Base-by-base conservation (phyloP, 495 filamentous ascomycete genomes). In the Lineolata rhizophorae region DNA sequence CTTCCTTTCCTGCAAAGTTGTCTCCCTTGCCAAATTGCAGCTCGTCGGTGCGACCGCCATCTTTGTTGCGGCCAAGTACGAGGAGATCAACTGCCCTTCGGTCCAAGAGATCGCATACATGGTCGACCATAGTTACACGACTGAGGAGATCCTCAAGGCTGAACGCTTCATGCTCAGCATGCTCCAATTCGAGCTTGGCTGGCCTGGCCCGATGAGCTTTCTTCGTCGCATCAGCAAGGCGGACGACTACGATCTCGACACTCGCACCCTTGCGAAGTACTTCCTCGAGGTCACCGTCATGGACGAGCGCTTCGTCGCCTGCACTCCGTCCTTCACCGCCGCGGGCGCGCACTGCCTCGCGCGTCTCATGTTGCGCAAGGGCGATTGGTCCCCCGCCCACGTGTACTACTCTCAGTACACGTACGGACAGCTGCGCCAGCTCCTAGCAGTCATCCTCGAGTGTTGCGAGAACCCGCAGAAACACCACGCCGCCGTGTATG, bases 131-230 rank as follows among this genome's bases (percentile, higher is more conserved):
- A 83, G 80, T 35, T 97, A 93, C 49, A 71, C 63, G 6, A 60
- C 67, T 6, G 85, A 93, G 34, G 87, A 95, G 54, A 84, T 97
- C 25, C 65, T 95, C 35, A 93, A 95, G 61, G 87, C 90, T 0
- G 87, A 97, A 54, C 72, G 81, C 13, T 95, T 92, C 62, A 97
- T 97, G 87, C 61, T 95, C 22, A 84, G 64, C 50, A 90, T 93
- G 72, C 64, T 97, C 25, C 67, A 83, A 38, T 97, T 90, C 46
- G 79, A 91, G 48, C 68, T 97, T 16, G 90, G 87, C 18, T 97
- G 77, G 76, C 87, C 87, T 6, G 90, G 87, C 27, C 87, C 87
- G 1, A 92, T 97, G 85, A 94, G 83, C 55, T 97, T 95, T 58
- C 61, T 97, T 30, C 65, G 87, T 32, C 70, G 83, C 34, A 85